These are phyloP conservation scores for Parathielavia hyrcaniae DNA, from an alignment of 495 filamentous ascomycete species.

Conservation along the genomic window DNA sequence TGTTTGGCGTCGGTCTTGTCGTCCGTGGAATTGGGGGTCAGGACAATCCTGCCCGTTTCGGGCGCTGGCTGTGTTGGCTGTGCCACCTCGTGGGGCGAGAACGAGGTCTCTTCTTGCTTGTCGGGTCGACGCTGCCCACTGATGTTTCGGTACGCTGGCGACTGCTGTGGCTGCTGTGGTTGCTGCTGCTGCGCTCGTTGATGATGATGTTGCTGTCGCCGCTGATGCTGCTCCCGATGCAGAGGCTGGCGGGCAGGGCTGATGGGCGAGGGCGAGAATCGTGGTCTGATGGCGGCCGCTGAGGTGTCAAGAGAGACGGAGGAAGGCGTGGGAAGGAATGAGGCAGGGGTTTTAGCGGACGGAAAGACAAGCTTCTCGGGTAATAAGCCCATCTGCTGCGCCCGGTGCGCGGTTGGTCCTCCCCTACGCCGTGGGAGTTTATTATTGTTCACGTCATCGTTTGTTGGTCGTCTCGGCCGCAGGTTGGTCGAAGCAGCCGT, in stretches of 20 bases:
- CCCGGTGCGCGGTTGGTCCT: not conserved
- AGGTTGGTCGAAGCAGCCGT: conserved; percentile 2
- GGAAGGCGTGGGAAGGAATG: conserved; percentile 4
- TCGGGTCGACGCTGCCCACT: not conserved
- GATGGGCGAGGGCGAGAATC: not conserved
- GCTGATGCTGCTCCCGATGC: not conserved
- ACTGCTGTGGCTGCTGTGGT: not conserved
- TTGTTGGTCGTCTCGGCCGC: not conserved
- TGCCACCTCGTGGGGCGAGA: conserved; percentile 28
- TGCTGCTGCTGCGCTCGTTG: not conserved
- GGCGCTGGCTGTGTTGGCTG: conserved; percentile 35
- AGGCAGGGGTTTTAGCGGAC: conserved; percentile 9
- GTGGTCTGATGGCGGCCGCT: not conserved
- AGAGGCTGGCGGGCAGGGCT: not conserved
- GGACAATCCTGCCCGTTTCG: conserved; percentile 37
- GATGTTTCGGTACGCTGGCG: not conserved
- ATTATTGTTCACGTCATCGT: conserved; percentile 5
- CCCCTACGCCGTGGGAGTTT: not conserved
- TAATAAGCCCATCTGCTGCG: not conserved
- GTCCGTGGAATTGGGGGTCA: conserved; percentile 40
- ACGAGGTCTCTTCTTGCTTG: conserved; percentile 22
- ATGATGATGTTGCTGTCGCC: not conserved
- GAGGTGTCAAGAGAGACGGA: not conserved
- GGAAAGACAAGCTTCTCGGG: conserved; percentile 13
- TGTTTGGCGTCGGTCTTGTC: conserved; percentile 40